phyloP scores from a whole-genome alignment of 1,284 basidiomycete genomes.

The Pseudozyma sp. region DNA sequence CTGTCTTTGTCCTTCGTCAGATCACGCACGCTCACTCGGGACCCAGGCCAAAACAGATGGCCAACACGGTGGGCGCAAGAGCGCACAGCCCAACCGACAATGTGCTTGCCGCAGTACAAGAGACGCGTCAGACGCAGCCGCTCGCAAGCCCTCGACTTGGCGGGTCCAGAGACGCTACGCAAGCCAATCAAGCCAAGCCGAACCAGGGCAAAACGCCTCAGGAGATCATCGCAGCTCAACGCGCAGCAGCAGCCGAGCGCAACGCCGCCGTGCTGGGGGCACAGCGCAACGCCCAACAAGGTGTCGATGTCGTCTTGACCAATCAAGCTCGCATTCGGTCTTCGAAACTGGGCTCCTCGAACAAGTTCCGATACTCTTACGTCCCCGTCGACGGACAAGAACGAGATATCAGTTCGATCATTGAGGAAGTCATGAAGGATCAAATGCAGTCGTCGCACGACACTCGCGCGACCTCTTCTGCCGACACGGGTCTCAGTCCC shows the following conservation, averaged over 20 bases:
- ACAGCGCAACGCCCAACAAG: slow-evolving; percentile 83
- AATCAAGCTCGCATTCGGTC: slow-evolving; percentile 87
- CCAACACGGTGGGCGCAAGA: slow-evolving; percentile 21
- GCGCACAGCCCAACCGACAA: slow-evolving; percentile 51
- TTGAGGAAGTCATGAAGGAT: slow-evolving; percentile 77
- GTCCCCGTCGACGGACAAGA: slow-evolving; percentile 84
- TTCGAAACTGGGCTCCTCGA: slow-evolving; percentile 75
- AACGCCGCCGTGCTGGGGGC: slow-evolving; percentile 87
- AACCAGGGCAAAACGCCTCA: slow-evolving; percentile 74
- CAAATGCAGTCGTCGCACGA: slow-evolving; percentile 28
- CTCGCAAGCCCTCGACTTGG: slow-evolving; percentile 25
- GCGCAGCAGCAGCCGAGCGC: slow-evolving; percentile 83
- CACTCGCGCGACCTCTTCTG: background rate
- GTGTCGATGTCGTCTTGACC: slow-evolving; percentile 85
- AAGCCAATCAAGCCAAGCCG: slow-evolving; percentile 9
- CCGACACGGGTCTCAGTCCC: slow-evolving; percentile 12
- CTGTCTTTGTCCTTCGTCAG: slow-evolving; percentile 80
- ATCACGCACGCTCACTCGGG: slow-evolving; percentile 36
- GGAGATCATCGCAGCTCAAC: slow-evolving; percentile 91
- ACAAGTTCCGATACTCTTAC: slow-evolving; percentile 88
- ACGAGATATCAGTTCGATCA: slow-evolving; percentile 89
- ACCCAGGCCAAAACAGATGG: slow-evolving; percentile 17
- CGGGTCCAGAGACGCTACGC: slow-evolving; percentile 7
- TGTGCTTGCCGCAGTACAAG: slow-evolving; percentile 70
- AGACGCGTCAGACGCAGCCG: slow-evolving; percentile 51